Conservation (phyloP, 352 stramenopile species). For the Globisporangium solare region DNA sequence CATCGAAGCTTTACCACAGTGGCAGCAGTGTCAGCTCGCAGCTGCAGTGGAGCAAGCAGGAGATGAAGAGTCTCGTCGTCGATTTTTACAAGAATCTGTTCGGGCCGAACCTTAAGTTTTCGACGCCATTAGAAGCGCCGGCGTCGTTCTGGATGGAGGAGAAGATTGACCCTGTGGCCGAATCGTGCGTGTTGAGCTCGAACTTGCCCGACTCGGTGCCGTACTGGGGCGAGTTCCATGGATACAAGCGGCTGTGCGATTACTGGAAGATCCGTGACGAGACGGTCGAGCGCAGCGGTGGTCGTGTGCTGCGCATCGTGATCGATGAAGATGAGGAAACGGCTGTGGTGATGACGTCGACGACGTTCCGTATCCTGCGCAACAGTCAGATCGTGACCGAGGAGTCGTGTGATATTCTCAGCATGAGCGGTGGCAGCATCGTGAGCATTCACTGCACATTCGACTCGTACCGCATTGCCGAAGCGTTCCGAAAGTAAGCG, state of each 20-base stretch:
- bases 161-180: constrained; percentile 71
- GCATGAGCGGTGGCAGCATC: constrained; percentile 64
- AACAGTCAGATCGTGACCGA: constrained; percentile 85
- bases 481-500: constrained; percentile 85
- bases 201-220: constrained; percentile 83
- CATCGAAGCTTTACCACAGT: constrained; percentile 24
- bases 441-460: constrained; percentile 87
- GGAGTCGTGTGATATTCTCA: constrained; percentile 84
- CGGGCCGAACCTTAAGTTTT: constrained; percentile 72
- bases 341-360: constrained; percentile 86
- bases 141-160: constrained; percentile 84
- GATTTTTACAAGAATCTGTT: constrained; percentile 82
- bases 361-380: constrained; percentile 80
- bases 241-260: constrained; percentile 82
- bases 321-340: constrained; percentile 85
- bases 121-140: constrained; percentile 67
- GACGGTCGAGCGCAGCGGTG: constrained; percentile 77
- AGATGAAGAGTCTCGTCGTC: constrained; percentile 73
- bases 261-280: constrained; percentile 88
- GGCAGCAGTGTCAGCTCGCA: constrained; percentile 22
- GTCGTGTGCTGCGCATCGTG: constrained; percentile 75
- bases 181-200: constrained; percentile 74
- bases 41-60: constrained; percentile 45
- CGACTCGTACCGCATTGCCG: constrained; percentile 78
- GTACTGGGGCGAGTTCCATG: constrained; percentile 87